Percentiles rank a stretch among this genome's conserved stretches.
These are phyloP conservation scores for Nitzschia sp. DNA, from an alignment of 108 stramenopile species.

Conservation along the genomic window DNA sequence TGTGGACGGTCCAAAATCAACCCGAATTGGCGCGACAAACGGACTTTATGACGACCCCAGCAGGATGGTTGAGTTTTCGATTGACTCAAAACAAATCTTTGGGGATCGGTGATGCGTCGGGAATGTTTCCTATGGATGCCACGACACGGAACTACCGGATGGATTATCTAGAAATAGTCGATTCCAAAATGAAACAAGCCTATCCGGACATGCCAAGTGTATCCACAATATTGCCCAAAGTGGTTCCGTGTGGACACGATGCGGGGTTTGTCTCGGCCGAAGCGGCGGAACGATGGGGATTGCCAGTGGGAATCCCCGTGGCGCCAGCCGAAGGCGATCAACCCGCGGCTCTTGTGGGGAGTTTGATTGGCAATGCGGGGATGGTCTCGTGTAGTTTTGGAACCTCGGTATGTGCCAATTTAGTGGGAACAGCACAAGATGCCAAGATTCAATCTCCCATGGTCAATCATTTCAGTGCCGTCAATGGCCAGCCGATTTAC, in stretches of 20 bases:
- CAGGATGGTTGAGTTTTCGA: conserved; percentile 39
- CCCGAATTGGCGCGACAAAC: conserved; percentile 23
- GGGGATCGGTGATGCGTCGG: conserved; percentile 50
- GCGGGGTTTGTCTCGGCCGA: conserved; percentile 56
- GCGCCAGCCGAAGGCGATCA: conserved; percentile 61
- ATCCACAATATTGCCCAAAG: conserved; percentile 7
- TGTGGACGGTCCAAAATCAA: conserved; percentile 42
- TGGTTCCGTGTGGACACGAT: conserved; percentile 7
- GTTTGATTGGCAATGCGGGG: conserved; percentile 43
- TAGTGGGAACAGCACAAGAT: conserved; percentile 14
- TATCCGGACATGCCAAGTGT: background rate
- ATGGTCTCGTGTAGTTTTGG: conserved; percentile 47
- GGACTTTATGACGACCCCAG: conserved; percentile 40
- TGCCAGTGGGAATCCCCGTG: conserved; percentile 66
- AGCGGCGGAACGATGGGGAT: conserved; percentile 73
- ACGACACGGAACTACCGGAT: conserved; percentile 16
- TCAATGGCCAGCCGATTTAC: conserved; percentile 44
- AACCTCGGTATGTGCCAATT: conserved; percentile 54
- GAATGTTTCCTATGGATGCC: conserved; percentile 48
- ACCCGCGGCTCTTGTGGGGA: conserved; percentile 44
- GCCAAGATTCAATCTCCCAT: background rate
- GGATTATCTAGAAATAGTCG: conserved; percentile 17
- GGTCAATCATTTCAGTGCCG: conserved; percentile 44
- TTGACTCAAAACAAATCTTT: conserved; percentile 20
- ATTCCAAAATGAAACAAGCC: background rate